phyloP scores from a whole-genome alignment of 108 stramenopile genomes.

The Skeletonema grethae region DNA sequence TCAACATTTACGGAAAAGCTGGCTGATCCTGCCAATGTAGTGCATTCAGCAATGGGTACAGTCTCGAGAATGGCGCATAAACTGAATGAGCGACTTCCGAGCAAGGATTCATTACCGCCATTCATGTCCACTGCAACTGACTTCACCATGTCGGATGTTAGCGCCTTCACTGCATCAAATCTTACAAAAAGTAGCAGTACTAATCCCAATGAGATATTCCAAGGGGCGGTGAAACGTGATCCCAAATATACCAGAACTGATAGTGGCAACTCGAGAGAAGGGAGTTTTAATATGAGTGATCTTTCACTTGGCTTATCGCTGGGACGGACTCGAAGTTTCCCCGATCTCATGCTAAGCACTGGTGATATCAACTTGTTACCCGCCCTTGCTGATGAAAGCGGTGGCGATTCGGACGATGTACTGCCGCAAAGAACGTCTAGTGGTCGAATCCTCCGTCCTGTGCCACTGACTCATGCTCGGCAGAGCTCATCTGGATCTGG shows the following conservation, averaged over 20 bases:
- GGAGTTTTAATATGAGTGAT: slow-evolving; percentile 20
- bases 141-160: slow-evolving; percentile 48
- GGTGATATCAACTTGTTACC: slow-evolving; percentile 19
- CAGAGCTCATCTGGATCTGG: slow-evolving; percentile 25
- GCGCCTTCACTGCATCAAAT: slow-evolving; percentile 11
- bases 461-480: not conserved
- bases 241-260: slow-evolving; percentile 12
- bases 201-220: slow-evolving; percentile 6
- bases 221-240: slow-evolving; percentile 8
- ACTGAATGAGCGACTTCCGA: not conserved
- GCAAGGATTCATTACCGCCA: slow-evolving; percentile 28
- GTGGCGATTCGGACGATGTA: slow-evolving; percentile 19
- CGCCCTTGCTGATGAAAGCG: slow-evolving; percentile 1
- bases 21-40: not conserved
- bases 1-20: slow-evolving; percentile 11
- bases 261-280: slow-evolving; percentile 21
- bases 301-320: slow-evolving; percentile 22
- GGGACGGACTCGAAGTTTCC: slow-evolving; percentile 39
- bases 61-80: not conserved
- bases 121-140: slow-evolving; percentile 30
- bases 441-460: slow-evolving; percentile 20
- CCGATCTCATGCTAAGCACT: slow-evolving; percentile 39
- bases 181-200: not conserved
- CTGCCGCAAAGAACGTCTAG: slow-evolving; percentile 9
- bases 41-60: slow-evolving; percentile 4